Percentiles rank a stretch among this genome's conserved stretches.
These are phyloP conservation scores for Albifimbria verrucaria DNA, from an alignment of 2,329 filamentous ascomycete genomes.

Conservation along the genomic window DNA sequence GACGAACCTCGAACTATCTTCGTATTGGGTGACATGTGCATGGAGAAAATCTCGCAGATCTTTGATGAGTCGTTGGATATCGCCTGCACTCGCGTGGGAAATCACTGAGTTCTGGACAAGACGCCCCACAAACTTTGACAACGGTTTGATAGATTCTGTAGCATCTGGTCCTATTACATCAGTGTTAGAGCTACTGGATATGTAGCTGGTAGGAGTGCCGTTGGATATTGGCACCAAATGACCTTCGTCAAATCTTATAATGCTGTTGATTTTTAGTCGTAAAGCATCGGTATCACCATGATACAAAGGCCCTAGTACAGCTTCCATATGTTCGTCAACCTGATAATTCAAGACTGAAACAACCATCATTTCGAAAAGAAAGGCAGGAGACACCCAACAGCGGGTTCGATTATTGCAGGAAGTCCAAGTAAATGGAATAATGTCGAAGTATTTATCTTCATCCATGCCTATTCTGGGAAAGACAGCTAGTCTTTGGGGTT, in stretches of 20 bases:
- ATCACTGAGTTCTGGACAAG: not conserved
- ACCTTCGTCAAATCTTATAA: too few species aligned
- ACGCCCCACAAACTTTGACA: not conserved
- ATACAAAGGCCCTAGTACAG: conserved; percentile 5
- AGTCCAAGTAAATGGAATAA: conserved; percentile 10
- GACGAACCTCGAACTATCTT: not conserved
- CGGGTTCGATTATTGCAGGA: conserved; percentile 4
- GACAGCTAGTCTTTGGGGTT: not conserved
- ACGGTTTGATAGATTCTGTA: not conserved
- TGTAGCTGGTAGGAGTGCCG: too few species aligned
- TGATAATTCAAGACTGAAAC: conserved; percentile 8
- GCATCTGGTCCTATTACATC: not conserved
- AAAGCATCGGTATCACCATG: not conserved
- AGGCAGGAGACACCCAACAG: not conserved
- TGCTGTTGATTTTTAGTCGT: not conserved
- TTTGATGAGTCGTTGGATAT: not conserved
- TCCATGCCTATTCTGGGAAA: not conserved
- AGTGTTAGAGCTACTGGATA: too few species aligned
- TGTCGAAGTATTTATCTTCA: conserved; percentile 7
- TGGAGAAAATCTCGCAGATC: conserved; percentile 4
- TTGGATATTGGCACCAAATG: not conserved
- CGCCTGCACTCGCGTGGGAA: not conserved
- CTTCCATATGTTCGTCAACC: conserved; percentile 11
- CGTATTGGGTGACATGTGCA: conserved; percentile 1
- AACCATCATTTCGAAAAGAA: conserved; percentile 10